Percentiles rank a stretch among this genome's conserved stretches.
Conservation (phyloP, 2,329 filamentous ascomycete genomes). For the Annulohypoxylon truncatum region DNA sequence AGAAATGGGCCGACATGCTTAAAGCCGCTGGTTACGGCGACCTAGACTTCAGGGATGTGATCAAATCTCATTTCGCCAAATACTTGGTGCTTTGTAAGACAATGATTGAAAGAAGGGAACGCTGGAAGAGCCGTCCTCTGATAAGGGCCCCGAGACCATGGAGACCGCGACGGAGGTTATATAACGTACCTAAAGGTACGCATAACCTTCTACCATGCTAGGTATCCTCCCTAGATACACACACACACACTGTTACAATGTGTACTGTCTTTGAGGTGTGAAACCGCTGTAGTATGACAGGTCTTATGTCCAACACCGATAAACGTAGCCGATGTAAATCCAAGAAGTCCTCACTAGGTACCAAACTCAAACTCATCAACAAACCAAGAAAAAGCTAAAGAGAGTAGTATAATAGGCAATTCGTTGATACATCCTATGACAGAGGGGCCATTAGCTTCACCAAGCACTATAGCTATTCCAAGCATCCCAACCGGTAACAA, state of each 20-base stretch:
- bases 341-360: too few relatives aligned
- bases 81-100: not conserved
- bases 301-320: too few relatives aligned
- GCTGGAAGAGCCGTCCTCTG: not conserved
- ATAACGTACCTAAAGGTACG: not conserved
- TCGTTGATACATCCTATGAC: too few relatives aligned
- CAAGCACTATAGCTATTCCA: not conserved
- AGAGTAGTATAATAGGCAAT: too few relatives aligned
- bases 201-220: too few relatives aligned
- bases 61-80: constrained; percentile 1
- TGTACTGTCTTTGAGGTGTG: too few relatives aligned
- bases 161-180: not conserved
- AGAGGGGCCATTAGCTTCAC: not conserved
- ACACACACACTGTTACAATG: too few relatives aligned
- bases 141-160: not conserved
- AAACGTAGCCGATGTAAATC: too few relatives aligned
- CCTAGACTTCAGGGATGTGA: constrained; percentile 5
- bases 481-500: not conserved
- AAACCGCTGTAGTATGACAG: too few relatives aligned
- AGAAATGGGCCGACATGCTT: not conserved
- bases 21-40: not conserved
- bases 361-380: too few relatives aligned
- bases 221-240: too few relatives aligned
- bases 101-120: not conserved
- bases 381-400: too few relatives aligned